Base-by-base conservation (phyloP, 805 yeast species). In the Peterozyma xylosa region DNA sequence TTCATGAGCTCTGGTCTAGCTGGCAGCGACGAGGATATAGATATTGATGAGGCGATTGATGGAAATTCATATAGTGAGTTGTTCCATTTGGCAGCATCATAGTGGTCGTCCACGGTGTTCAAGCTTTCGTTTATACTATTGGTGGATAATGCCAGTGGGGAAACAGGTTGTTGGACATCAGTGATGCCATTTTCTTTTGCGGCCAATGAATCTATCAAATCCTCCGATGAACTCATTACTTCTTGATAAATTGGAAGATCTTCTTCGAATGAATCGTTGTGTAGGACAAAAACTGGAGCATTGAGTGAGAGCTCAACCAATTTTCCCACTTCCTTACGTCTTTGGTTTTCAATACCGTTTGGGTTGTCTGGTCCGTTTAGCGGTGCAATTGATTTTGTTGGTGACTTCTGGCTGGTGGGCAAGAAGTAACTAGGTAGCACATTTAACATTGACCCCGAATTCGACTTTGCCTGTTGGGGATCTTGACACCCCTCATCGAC, bases 241-340 rank as follows among this genome's bases (percentile, higher is more conserved):
- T 33, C 15, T 17, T 15, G 13, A n/a, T 41, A 41, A 14, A 35
- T n/a, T 10, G 44, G 44, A 9, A 39, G 44, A 13, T 36, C 17
- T 14, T 41, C 44, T 5, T 16, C n/a, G 11, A 14, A 11, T 5
- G 44, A 36, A 16, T 41, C 44, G n/a, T 35, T 16, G 37, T 41
- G 44, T n/a, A 41, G 30, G n/a, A 41, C 11, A n/a, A 14, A 41
- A 18, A 41, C 29, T 16, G 44, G 44, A 16, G 44, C 39, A n/a
- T 16, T 41, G 5, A 36, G 32, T 7, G 44, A 36, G 5, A 41
- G 21, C 14, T 41, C 38, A 15, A 41, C 16, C 30, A 34, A 34
- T 35, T 35, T 35, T 7, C 27, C 27, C 27, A 21, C 27, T 5
- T 21, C 27, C 27, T 21, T 21, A 7, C 27, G 27, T 21, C 27